Base-by-base conservation (phyloP, 2,329 filamentous ascomycete species). In the Calycina marina region DNA sequence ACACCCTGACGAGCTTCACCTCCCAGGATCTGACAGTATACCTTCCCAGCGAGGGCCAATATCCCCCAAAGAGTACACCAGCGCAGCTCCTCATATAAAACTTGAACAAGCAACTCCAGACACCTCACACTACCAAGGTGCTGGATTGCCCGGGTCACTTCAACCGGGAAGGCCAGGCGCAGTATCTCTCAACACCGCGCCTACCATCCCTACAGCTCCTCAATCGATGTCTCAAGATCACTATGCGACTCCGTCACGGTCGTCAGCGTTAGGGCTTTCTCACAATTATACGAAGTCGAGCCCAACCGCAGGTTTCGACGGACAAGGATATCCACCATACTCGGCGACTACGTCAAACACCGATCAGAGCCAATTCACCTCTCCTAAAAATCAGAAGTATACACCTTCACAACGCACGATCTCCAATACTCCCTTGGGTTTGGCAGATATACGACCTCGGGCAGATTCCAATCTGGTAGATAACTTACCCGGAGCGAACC, bases 381-480 rank as follows among this genome's bases (percentile, higher is more conserved):
- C 70, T 30, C 49, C 55, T 3, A 64, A 68, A 4, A 60, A 58
- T 36, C 45, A 58, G 36, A 73, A 71, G 46, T 76, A 74, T 53
- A 60, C 56, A 42, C 59, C 63, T 30, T 72, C 57, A 53, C 77
- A 60, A 66, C 70, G 70, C 41, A 68, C 63, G 38, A 58, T 75
- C 32, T 81, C 83, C 43, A 88, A 90, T 53, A 93, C 86, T 6
- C 88, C 88, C 3, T 67, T 96, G 18, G 90, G 85, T 11, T 69
- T 96, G 26, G 82, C 85, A 39, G 88, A 96, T 55, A 94, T 96
- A 53, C 70, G 88, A 37, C 84, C 85, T 8, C 73, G 84, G 36
- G 80, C 81, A 42, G 83, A 93, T 51, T 86, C 81, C 31, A 76
- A 71, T 52, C 68, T 90, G 50, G 75, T 76, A 12, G 84, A 93